Conservation (phyloP, 1,139 yeast species). For the Blastobotrys illinoisensis region DNA sequence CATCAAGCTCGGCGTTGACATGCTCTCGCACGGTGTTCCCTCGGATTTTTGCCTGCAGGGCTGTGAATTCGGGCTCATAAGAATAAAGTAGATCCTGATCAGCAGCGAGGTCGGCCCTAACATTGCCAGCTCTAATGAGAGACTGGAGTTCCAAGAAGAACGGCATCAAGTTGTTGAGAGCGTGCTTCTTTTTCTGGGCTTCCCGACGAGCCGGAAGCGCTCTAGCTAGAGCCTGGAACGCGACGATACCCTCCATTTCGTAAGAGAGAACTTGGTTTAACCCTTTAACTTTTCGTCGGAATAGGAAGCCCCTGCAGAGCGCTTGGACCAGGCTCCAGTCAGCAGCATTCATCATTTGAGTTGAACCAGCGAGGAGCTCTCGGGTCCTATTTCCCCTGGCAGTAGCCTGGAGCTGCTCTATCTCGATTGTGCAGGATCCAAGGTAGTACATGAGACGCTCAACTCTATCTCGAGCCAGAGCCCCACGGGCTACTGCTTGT, state of each 20-base stretch:
- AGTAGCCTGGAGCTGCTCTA: slow-evolving; percentile 4
- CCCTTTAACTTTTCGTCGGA: slow-evolving; percentile 18
- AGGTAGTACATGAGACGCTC: neutral
- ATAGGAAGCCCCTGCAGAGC: slow-evolving; percentile 15
- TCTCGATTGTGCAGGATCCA: neutral
- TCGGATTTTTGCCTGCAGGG: slow-evolving; percentile 42
- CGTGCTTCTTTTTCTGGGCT: neutral
- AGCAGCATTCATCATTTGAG: neutral
- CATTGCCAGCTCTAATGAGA: slow-evolving; percentile 19
- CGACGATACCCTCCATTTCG: slow-evolving; percentile 15
- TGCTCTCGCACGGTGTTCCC: slow-evolving; percentile 47
- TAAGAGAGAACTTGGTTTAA: slow-evolving; percentile 15
- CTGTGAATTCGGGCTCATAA: slow-evolving; percentile 18
- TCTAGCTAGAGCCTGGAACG: slow-evolving; percentile 16
- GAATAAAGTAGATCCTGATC: slow-evolving; percentile 36
- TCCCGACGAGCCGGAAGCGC: slow-evolving; percentile 13
- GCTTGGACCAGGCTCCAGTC: slow-evolving; percentile 14
- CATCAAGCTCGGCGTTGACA: slow-evolving; percentile 31
- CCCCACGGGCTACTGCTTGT: slow-evolving; percentile 15
- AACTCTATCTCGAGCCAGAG: slow-evolving; percentile 1
- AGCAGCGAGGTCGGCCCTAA: slow-evolving; percentile 22
- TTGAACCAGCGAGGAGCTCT: neutral
- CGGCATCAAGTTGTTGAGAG: neutral
- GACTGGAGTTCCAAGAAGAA: slow-evolving; percentile 33
- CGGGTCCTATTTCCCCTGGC: slow-evolving; percentile 8